Evolutionary conservation across 371 early-diverging fungal species (phyloP).

Genomic region (Circinella minor): DNA sequence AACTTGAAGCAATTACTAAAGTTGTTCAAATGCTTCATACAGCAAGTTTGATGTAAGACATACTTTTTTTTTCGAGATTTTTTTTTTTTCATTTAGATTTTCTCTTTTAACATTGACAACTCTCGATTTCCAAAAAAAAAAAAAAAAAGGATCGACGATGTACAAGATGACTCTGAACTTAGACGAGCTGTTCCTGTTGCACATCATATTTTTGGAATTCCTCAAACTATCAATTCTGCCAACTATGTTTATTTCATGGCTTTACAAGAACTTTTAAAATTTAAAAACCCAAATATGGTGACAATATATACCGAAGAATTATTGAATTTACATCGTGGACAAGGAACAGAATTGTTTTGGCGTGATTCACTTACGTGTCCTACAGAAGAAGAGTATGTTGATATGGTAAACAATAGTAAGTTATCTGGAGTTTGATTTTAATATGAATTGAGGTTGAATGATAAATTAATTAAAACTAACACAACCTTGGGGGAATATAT

Average conservation of each 20-base stretch:
- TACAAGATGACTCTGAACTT: conserved; percentile 91
- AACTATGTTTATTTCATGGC: conserved; percentile 96
- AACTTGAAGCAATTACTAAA: conserved; percentile 75
- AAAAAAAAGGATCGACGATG: conserved; percentile 85
- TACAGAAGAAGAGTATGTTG: conserved; percentile 82
- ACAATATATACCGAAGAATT: conserved; percentile 86
- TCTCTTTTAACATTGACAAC: neutral
- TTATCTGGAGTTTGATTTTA: neutral
- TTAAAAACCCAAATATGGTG: conserved; percentile 74
- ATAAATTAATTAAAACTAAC: too few relatives aligned
- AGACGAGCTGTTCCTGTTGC: conserved; percentile 94
- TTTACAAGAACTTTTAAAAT: conserved; percentile 71
- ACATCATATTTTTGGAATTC: conserved; percentile 93
- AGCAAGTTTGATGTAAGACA: conserved; percentile 84
- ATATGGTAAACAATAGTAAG: conserved; percentile 90
- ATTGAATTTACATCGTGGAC: conserved; percentile 84
- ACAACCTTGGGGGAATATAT: too few relatives aligned
- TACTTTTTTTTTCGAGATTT: neutral
- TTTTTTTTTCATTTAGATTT: neutral
- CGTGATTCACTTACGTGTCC: conserved; percentile 79
- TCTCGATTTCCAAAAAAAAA: conserved; percentile 33
- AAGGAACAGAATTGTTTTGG: conserved; percentile 89
- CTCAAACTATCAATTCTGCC: conserved; percentile 92
- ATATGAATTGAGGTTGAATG: neutral
- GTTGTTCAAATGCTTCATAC: conserved; percentile 95